Evolutionary conservation across 306 rosid species (phyloP).

Genomic region (Delonix regia): DNA sequence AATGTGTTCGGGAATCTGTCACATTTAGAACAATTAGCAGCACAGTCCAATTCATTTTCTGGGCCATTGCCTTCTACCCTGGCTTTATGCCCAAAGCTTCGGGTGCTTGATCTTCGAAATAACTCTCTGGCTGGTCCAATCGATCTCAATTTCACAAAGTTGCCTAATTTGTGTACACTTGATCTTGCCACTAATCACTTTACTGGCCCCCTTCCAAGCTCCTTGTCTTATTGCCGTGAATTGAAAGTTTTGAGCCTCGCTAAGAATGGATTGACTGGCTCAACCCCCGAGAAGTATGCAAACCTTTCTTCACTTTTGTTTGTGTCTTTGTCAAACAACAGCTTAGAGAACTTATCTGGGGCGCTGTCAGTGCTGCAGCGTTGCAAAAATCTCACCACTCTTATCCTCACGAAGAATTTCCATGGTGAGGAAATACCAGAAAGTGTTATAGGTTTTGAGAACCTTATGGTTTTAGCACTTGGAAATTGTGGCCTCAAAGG

Average conservation of each 20-base stretch:
- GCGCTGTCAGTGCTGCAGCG: constrained; percentile 47
- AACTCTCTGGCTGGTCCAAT: constrained; percentile 50
- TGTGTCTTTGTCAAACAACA: constrained; percentile 52
- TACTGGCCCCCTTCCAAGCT: constrained; percentile 43
- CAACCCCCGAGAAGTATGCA: constrained; percentile 54
- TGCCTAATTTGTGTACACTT: constrained; percentile 47
- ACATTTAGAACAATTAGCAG: constrained; percentile 43
- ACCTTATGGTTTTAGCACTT: constrained; percentile 46
- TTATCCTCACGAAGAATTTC: constrained; percentile 58
- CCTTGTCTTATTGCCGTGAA: constrained; percentile 49
- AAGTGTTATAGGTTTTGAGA: constrained; percentile 38
- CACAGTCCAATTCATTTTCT: constrained; percentile 53
- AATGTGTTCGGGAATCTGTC: constrained; percentile 55
- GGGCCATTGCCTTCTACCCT: constrained; percentile 53
- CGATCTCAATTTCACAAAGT: constrained; percentile 44
- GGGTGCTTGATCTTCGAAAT: constrained; percentile 56
- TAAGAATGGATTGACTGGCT: constrained; percentile 45
- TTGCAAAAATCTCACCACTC: constrained; percentile 54
- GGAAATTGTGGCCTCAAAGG: constrained; percentile 58
- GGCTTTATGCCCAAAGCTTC: constrained; percentile 53
- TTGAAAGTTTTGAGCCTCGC: constrained; percentile 52
- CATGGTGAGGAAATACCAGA: constrained; percentile 49
- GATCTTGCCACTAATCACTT: constrained; percentile 58
- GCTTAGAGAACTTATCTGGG: constrained; percentile 41
- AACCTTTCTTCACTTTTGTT: constrained; percentile 43